Base-by-base conservation (phyloP, 257 asterid genomes). In the Forsythia suspensa region DNA sequence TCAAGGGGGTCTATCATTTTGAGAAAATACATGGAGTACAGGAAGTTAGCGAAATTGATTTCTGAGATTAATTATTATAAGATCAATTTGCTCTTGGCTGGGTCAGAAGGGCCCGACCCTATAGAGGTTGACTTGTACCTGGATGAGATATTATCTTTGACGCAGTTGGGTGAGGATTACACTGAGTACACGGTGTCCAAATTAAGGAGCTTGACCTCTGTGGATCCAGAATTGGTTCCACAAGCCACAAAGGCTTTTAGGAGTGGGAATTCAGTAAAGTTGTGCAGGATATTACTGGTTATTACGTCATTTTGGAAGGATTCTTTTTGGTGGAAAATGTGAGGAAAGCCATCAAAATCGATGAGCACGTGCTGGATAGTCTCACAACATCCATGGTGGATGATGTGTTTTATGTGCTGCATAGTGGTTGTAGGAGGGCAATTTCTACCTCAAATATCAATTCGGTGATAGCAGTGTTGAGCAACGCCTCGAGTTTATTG, bases 311-410 rank as follows among this genome's bases (percentile, higher is more conserved):
- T 41, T 79, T 95, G 90, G 99, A 95, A 79, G 99, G 98, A 12
- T 95, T 86, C 89, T 95, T 95, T 80, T 92, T 95, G 99, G 98
- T 95, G 76, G 99, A 95, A 89, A 95, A 95, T 81, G 99, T 95
- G 79, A 93, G 98, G 82, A 95, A 93, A 83, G 99, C 99, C 37
- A 93, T 95, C 77, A 87, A 88, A 84, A 92, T 95, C 72, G 95
- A 95, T 80, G 97, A 95, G 88, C 97, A 92, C 37, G 98, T 93
- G 74, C 83, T 88, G 15, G 97, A 95, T 82, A 89, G 97, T 84
- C 97, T 95, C 68, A 95, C 99, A 34, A 95, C 99, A 7, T 95
- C 99, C 52, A 92, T 95, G 99, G 98, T 95, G 85, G 98, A 95
- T 86, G 99, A 95, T 70, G 98, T 93, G 79, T 95, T 95, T 65